Evolutionary conservation across 768 basidiomycete species (phyloP), one percentile per base, ranked within the genome.

Genomic region (Termitomyces bulborhizus): DNA sequence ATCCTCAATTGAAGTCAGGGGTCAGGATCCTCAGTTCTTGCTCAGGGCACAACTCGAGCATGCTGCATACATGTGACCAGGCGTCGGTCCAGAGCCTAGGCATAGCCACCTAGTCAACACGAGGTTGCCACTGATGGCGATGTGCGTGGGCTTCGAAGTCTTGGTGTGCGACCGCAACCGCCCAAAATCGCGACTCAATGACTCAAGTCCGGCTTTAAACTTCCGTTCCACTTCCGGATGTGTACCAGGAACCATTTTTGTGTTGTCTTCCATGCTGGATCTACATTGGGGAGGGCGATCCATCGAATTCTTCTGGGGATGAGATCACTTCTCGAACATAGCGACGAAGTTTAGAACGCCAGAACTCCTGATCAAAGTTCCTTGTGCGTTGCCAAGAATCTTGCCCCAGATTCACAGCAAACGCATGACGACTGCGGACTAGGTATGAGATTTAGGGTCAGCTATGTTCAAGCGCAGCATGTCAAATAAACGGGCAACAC

Each of bases 201-300:
- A 18, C 29, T 32, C 26, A 40, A 51, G 37, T 11, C 41, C 44
- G 37, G 26, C 37, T 46, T 24, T 16, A 41, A 27, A 32, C 37
- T 44, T 54, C 36, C 36, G 37, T 31, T 24, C 32, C 2, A 43
- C 41, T 37, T 51, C 36, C 36, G 37, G 32, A 40, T 54, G 37
- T 55, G 40, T 42, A 13, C n/a, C 31, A 24, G 34, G 43, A 15
- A 46, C 49, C 31, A 18, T 11, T 21, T 34, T 53, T 34, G 13
- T 32, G 42, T 36, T 3, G 36, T 26, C 57, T 58, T 58, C 57
- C 36, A 37, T 48, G 34, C 26, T 51, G 21, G 57, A 58, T 58
- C 57, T 58, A 50, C 57, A 36, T 13, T 27, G 26, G 18, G 18
- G 16, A 24, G 13, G n/a, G 39, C 26, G 40, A 52, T 24, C 29